Evolutionary conservation across 2,329 filamentous ascomycete species (phyloP).

Genomic region (Apiospora aurea): DNA sequence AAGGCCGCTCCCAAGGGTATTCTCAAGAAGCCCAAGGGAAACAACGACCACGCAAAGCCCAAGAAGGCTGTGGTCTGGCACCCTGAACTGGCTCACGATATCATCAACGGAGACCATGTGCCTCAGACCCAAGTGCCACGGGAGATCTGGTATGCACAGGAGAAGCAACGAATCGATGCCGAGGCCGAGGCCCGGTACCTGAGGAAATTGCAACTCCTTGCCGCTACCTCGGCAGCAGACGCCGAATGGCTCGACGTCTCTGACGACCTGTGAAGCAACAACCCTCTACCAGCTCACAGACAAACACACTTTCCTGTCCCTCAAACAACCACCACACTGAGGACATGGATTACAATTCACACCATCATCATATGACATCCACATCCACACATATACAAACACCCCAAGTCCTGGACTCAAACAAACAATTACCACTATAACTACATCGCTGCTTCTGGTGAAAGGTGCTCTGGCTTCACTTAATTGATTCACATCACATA

Average conservation of each 20-base stretch:
- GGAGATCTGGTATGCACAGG: not conserved
- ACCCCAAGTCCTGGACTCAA: too few relatives aligned
- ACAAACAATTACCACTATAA: not conserved
- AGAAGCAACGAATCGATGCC: not conserved
- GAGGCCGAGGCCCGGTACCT: not conserved
- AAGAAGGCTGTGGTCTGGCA: conserved; percentile 17
- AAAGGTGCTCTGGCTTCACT: conserved; percentile 6
- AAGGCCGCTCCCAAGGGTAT: conserved; percentile 5
- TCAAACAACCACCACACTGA: not conserved
- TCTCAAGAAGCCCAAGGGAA: not conserved
- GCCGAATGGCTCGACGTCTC: not conserved
- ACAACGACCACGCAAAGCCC: not conserved
- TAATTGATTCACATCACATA: not conserved
- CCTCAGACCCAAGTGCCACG: not conserved
- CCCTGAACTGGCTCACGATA: conserved; percentile 6
- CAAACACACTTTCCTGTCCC: not conserved
- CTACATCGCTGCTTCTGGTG: not conserved
- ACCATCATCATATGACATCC: not conserved
- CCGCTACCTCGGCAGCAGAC: not conserved
- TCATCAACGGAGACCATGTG: conserved; percentile 2
- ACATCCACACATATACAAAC: not conserved
- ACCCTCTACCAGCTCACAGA: not conserved
- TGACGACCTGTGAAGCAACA: not conserved
- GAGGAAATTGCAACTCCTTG: not conserved
- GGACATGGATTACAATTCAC: not conserved